Evolutionary conservation across 2,329 filamentous ascomycete genomes (phyloP).

Genomic region (Leptographium galeiforme): DNA sequence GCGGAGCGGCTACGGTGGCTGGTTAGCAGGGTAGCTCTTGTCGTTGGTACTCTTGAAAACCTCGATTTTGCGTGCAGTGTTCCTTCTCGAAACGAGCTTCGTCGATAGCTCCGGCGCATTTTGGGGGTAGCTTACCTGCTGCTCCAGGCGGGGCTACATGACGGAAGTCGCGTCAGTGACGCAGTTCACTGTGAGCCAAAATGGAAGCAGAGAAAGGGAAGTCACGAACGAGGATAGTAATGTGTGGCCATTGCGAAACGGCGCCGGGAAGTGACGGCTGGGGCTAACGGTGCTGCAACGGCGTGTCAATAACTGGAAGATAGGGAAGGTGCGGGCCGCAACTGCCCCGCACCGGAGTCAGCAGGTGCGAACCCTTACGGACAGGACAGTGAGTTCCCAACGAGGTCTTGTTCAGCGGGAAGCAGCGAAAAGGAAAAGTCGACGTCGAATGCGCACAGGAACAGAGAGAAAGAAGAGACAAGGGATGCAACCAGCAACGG

Average conservation of each 20-base stretch:
- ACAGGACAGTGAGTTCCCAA: neutral
- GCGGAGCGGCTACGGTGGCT: neutral
- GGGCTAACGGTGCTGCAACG: neutral
- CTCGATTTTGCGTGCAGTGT: neutral
- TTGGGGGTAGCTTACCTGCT: neutral
- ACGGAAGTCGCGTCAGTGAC: neutral
- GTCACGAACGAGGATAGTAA: neutral
- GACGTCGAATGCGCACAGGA: neutral
- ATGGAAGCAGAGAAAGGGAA: neutral
- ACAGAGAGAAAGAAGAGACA: neutral
- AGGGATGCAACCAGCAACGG: neutral
- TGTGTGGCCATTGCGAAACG: neutral
- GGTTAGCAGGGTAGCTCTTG: neutral
- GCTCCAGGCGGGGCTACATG: slow-evolving; percentile 13
- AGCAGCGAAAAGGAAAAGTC: neutral
- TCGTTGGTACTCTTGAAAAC: neutral
- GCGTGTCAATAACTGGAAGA: neutral
- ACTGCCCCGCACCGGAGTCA: neutral
- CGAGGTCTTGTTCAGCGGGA: too few relatives aligned
- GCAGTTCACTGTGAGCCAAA: neutral
- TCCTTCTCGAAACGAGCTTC: neutral
- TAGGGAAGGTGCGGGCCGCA: neutral
- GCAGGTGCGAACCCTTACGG: neutral
- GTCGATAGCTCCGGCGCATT: too few relatives aligned
- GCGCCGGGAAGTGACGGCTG: neutral